Evolutionary conservation across 108 stramenopile species (phyloP).

Genomic region (Cyclotella kingstonii): DNA sequence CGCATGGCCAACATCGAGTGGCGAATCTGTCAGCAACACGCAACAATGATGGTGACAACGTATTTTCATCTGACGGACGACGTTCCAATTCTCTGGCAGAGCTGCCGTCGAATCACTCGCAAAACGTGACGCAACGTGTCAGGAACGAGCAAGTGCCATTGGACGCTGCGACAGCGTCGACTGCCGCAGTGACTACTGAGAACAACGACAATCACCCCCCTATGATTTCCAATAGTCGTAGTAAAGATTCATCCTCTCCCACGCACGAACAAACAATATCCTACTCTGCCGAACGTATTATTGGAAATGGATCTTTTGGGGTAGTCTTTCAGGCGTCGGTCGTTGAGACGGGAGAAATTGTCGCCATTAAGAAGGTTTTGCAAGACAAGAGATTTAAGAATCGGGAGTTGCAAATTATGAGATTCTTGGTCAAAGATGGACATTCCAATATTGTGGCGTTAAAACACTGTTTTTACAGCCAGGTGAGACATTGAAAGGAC

Average conservation of each 20-base stretch:
- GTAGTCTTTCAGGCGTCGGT: slow-evolving; percentile 97
- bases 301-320: slow-evolving; percentile 98
- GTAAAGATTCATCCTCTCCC: too few relatives aligned
- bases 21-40: background rate
- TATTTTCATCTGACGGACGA: background rate
- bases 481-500: slow-evolving; percentile 50
- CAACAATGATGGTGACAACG: background rate
- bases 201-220: background rate
- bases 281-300: slow-evolving; percentile 96
- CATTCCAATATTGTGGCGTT: slow-evolving; percentile 95
- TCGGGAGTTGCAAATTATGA: slow-evolving; percentile 98
- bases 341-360: slow-evolving; percentile 93
- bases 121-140: background rate
- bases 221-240: background rate
- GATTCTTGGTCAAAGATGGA: slow-evolving; percentile 91
- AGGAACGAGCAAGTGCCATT: background rate
- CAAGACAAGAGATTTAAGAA: slow-evolving; percentile 99
- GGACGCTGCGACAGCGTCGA: background rate
- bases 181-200: background rate
- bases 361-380: slow-evolving; percentile 95
- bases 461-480: slow-evolving; percentile 96
- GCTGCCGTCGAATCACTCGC: background rate
- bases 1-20: background rate
- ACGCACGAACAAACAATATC: slow-evolving; percentile 70
- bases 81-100: slow-evolving; percentile 15